Evolutionary conservation across 2,329 filamentous ascomycete genomes (phyloP), one percentile per base, ranked within the genome.

Genomic region (Endocalyx cinctus): DNA sequence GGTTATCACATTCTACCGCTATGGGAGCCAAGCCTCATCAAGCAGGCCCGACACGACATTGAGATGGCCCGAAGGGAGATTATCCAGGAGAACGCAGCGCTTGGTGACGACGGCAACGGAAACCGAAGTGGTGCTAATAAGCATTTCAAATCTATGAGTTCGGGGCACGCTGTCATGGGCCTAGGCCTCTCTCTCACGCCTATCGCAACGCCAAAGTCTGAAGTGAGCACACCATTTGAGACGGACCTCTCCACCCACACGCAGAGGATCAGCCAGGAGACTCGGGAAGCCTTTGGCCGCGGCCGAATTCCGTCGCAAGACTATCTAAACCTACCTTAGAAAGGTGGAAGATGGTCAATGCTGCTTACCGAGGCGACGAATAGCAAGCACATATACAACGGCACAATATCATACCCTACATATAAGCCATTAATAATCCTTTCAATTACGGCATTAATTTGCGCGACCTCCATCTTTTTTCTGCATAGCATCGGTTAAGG

Each of bases 31-130:
- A 66, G 67, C 22, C 67, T 75, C 40, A 69, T 83, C 41, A 63
- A 67, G 23, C 72, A 78, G 41, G 77, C 77, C 10, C 63, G 78
- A 52, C 68, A 71, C 35, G 77, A 82, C 48, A 83, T 83, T 74
- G 70, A 75, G 52, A 69, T 78, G 29, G 78, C 77, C 6, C 74
- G 60, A 13, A 50, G 58, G 17, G 57, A 60, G 41, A 37, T 52
- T 19, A 35, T 53, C 42, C 50, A 50, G 43, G 41, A 48, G 41
- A 45, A 32, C 28, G 38, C 26, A 30, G 40, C 35, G 33, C 38
- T 29, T 39, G 44, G 42, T 28, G 37, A 34, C 17, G 48, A 41
- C 13, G 45, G 37, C 27, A 37, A 16, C 30, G 17, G 19, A n/a
- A 43, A 29, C 11, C 8, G 32, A 32, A 17, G 27, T 30, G 36